phyloP scores from a whole-genome alignment of 2,329 filamentous ascomycete genomes.

The Paecilomyces niveus region DNA sequence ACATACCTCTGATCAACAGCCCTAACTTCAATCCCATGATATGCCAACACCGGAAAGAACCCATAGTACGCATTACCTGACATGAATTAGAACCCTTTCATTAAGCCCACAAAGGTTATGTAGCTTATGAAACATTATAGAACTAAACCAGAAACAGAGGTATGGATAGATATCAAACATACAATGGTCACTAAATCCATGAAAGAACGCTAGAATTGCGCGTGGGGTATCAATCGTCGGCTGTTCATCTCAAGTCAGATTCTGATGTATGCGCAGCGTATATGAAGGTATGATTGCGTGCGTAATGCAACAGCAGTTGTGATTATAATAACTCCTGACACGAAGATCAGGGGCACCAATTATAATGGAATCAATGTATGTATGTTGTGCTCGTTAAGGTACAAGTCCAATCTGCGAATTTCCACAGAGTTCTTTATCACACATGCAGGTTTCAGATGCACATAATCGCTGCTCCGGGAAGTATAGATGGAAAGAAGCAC shows the following conservation, averaged over 20 bases:
- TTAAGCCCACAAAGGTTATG: not conserved
- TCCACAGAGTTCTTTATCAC: no score
- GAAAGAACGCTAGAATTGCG: conserved; percentile 73
- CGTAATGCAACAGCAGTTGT: no score
- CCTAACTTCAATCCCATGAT: conserved; percentile 65
- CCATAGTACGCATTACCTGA: conserved; percentile 64
- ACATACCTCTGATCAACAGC: conserved; percentile 67
- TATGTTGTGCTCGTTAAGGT: no score
- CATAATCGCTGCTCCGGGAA: no score
- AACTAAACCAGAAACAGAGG: no score
- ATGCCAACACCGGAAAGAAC: conserved; percentile 64
- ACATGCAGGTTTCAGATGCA: no score
- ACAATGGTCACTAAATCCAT: conserved; percentile 83
- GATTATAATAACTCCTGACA: no score
- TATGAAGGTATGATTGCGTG: not conserved
- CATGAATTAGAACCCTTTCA: not conserved
- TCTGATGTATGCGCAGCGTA: not conserved
- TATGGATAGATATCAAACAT: conserved; percentile 8
- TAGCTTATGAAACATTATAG: no score
- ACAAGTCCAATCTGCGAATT: no score
- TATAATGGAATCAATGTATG: no score
- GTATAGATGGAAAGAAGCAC: not conserved
- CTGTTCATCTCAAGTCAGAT: conserved; percentile 28
- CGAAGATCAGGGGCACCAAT: no score
- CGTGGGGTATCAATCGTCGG: conserved; percentile 46